A percentile compares a stretch with the other conserved stretches of the same genome.
These are phyloP conservation scores for Dunaliella primolecta DNA, from an alignment of 139 green algal species.

Conservation along the genomic window DNA sequence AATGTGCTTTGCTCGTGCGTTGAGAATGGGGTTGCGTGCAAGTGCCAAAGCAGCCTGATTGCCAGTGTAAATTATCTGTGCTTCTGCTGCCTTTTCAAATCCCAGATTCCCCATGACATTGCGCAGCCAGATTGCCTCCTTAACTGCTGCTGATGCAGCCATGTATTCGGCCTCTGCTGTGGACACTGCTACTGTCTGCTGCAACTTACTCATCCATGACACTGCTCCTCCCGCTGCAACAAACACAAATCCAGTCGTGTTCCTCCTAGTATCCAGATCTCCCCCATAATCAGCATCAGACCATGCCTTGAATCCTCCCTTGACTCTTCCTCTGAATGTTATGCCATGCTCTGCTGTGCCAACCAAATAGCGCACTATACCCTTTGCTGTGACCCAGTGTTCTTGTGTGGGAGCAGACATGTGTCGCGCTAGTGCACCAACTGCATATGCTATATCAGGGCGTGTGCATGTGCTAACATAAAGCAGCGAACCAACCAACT, in stretches of 20 bases:
- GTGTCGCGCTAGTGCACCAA: slow-evolving; percentile 33
- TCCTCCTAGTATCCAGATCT: slow-evolving; percentile 25
- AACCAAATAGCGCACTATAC: slow-evolving; percentile 30
- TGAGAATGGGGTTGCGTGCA: slow-evolving; percentile 20
- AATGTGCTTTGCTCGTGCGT: slow-evolving; percentile 39
- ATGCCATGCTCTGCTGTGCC: slow-evolving; percentile 17
- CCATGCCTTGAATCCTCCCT: slow-evolving; percentile 21
- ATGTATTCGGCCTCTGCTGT: slow-evolving; percentile 49
- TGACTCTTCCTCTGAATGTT: not conserved
- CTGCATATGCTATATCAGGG: slow-evolving; percentile 39
- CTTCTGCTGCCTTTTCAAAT: no score
- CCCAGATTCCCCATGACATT: slow-evolving; percentile 34
- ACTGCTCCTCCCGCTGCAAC: slow-evolving; percentile 21
- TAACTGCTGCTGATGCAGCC: slow-evolving; percentile 31
- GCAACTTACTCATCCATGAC: slow-evolving; percentile 38
- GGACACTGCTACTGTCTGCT: slow-evolving; percentile 48
- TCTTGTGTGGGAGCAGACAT: slow-evolving; percentile 29
- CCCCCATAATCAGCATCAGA: slow-evolving; percentile 48
- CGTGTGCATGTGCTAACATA: slow-evolving; percentile 29
- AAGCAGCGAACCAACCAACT: slow-evolving; percentile 31
- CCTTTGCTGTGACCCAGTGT: slow-evolving; percentile 38
- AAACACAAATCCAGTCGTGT: slow-evolving; percentile 51
- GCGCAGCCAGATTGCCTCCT: slow-evolving; percentile 45
- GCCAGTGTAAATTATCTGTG: slow-evolving; percentile 16
- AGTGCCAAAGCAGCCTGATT: slow-evolving; percentile 38